phyloP scores from a whole-genome alignment of 352 stramenopile genomes.

The Phytophthora melonis region DNA sequence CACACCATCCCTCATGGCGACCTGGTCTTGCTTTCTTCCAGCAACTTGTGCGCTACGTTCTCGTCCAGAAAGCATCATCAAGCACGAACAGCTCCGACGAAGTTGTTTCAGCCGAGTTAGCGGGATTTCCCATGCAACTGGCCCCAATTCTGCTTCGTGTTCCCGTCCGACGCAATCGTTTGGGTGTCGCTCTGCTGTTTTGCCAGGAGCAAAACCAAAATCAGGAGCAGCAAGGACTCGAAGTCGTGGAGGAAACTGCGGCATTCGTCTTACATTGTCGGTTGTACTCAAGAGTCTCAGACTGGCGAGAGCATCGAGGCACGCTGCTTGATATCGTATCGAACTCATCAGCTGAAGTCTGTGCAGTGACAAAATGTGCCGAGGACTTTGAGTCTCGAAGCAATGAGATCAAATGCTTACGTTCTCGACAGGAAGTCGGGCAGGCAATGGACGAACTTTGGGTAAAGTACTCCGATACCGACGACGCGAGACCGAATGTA shows the following conservation, averaged over 20 bases:
- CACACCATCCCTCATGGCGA: constrained; percentile 36
- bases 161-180: background rate
- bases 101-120: constrained; percentile 25
- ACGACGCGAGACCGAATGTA: background rate
- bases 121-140: constrained; percentile 36
- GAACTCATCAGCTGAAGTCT: constrained; percentile 29
- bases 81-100: background rate
- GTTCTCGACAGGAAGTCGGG: constrained; percentile 30
- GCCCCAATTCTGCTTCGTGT: constrained; percentile 40
- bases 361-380: constrained; percentile 32
- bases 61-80: constrained; percentile 10
- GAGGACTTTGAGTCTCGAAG: constrained; percentile 29
- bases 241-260: background rate
- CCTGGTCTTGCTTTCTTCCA: constrained; percentile 65
- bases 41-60: constrained; percentile 39
- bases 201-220: constrained; percentile 36
- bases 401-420: constrained; percentile 23
- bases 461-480: background rate
- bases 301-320: constrained; percentile 26
- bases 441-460: constrained; percentile 32
- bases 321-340: constrained; percentile 28
- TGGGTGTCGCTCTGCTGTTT: constrained; percentile 33
- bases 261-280: constrained; percentile 25
- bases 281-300: constrained; percentile 21
- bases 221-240: background rate